Conservation (phyloP, 1,284 basidiomycete species). For the Vanrija sp. region DNA sequence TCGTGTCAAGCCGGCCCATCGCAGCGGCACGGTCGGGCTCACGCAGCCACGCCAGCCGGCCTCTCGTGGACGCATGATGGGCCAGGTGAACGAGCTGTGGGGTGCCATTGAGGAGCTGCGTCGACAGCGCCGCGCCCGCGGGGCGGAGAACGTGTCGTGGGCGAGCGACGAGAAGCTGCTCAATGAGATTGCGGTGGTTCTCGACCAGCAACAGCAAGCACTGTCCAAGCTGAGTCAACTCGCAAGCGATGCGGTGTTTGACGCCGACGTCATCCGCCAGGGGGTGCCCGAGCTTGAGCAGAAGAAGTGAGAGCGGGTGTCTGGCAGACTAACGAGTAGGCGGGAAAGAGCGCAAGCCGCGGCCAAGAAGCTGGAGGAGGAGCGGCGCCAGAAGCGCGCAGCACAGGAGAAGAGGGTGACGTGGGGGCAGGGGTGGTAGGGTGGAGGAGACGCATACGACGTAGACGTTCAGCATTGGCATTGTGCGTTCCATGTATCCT, state of each 20-base stretch:
- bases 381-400: too few relatives aligned
- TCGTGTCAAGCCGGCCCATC: slow-evolving; percentile 32
- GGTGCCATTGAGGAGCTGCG: slow-evolving; percentile 71
- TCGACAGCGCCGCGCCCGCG: slow-evolving; percentile 45
- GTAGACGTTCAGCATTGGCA: too few relatives aligned
- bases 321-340: too few relatives aligned
- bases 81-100: slow-evolving; percentile 77
- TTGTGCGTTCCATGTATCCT: too few relatives aligned
- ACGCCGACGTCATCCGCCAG: slow-evolving; percentile 61
- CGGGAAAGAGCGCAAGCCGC: too few relatives aligned
- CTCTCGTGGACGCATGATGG: slow-evolving; percentile 51
- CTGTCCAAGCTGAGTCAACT: slow-evolving; percentile 73
- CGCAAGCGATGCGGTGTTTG: slow-evolving; percentile 62
- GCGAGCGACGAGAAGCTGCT: slow-evolving; percentile 77
- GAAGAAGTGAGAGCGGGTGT: slow-evolving; percentile 5
- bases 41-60: slow-evolving; percentile 34
- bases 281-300: slow-evolving; percentile 18
- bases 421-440: too few relatives aligned
- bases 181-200: slow-evolving; percentile 68
- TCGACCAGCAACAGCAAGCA: slow-evolving; percentile 73
- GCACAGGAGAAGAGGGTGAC: too few relatives aligned
- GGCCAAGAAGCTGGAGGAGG: too few relatives aligned
- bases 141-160: slow-evolving; percentile 60
- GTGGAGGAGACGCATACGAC: too few relatives aligned
- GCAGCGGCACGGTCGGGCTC: slow-evolving; percentile 13